Evolutionary conservation across 2,329 filamentous ascomycete species (phyloP).

Genomic region (Huntiella decipiens): DNA sequence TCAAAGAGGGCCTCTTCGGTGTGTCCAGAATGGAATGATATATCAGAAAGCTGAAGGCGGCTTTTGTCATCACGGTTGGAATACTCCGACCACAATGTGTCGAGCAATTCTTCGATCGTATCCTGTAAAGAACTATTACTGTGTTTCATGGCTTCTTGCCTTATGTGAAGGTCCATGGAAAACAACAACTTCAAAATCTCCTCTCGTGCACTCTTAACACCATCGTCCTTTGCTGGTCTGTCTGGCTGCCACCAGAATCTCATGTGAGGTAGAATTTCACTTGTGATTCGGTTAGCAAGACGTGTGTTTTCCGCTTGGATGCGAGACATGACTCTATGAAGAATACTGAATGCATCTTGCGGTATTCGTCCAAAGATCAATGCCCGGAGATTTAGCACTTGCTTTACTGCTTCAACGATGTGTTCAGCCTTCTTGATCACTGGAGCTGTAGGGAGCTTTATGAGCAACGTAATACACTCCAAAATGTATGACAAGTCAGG

Average conservation of each 20-base stretch:
- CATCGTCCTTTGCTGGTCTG: slow-evolving; percentile 38
- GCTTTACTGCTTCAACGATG: neutral
- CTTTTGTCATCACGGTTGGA: slow-evolving; percentile 48
- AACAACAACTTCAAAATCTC: slow-evolving; percentile 60
- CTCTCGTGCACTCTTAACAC: slow-evolving; percentile 46
- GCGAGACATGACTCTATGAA: slow-evolving; percentile 51
- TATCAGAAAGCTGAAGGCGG: slow-evolving; percentile 58
- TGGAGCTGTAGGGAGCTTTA: slow-evolving; percentile 49
- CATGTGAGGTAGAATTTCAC: slow-evolving; percentile 49
- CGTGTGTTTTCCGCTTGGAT: slow-evolving; percentile 49
- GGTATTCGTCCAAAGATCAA: slow-evolving; percentile 44
- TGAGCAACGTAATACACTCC: slow-evolving; percentile 44
- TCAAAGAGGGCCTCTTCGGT: slow-evolving; percentile 26
- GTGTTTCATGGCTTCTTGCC: slow-evolving; percentile 30
- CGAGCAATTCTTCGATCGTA: slow-evolving; percentile 45
- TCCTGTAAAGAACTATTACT: slow-evolving; percentile 21
- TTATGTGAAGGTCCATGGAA: slow-evolving; percentile 42
- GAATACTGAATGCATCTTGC: slow-evolving; percentile 51
- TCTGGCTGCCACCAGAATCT: slow-evolving; percentile 62
- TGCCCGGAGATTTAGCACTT: slow-evolving; percentile 40
- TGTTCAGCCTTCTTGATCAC: slow-evolving; percentile 17
- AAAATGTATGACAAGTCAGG: slow-evolving; percentile 31
- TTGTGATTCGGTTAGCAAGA: slow-evolving; percentile 40
- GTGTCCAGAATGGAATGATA: slow-evolving; percentile 36
- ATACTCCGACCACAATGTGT: slow-evolving; percentile 64